Conservation (phyloP, 2,329 filamentous ascomycete species). For the Fusarium liriodendri region DNA sequence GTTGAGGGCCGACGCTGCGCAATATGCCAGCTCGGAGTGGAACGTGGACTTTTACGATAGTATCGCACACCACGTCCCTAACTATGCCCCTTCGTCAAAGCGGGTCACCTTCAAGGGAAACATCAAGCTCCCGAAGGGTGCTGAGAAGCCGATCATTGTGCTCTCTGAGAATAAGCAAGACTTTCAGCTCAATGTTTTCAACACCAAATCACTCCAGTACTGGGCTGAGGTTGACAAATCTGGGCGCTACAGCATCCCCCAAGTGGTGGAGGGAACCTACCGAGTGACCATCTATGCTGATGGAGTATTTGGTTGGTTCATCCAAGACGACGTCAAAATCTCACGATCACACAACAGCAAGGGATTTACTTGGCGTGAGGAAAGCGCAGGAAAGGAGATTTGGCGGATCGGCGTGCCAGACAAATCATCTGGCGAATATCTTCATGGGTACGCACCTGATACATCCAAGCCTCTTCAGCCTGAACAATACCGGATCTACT, state of each 20-base stretch:
- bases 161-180: slow-evolving; percentile 50
- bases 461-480: slow-evolving; percentile 60
- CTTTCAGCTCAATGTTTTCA: slow-evolving; percentile 55
- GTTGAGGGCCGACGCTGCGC: slow-evolving; percentile 23
- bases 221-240: slow-evolving; percentile 62
- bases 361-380: slow-evolving; percentile 22
- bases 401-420: slow-evolving; percentile 50
- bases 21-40: slow-evolving; percentile 25
- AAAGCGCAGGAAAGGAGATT: slow-evolving; percentile 23
- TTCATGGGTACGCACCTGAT: slow-evolving; percentile 64
- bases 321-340: slow-evolving; percentile 55
- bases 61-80: slow-evolving; percentile 22
- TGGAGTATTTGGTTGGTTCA: slow-evolving; percentile 30
- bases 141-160: slow-evolving; percentile 59
- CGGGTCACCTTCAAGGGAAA: slow-evolving; percentile 23
- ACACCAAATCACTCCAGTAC: slow-evolving; percentile 67
- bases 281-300: slow-evolving; percentile 34
- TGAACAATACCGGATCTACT: slow-evolving; percentile 69
- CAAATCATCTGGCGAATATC: slow-evolving; percentile 68
- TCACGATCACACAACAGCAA: background rate
- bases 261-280: slow-evolving; percentile 26
- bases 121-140: slow-evolving; percentile 24
- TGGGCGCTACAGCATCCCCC: slow-evolving; percentile 48
- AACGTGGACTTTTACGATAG: slow-evolving; percentile 36
- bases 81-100: slow-evolving; percentile 17